Evolutionary conservation across 2,329 filamentous ascomycete genomes (phyloP).

Genomic region (Aotearoamyces nothofagi): DNA sequence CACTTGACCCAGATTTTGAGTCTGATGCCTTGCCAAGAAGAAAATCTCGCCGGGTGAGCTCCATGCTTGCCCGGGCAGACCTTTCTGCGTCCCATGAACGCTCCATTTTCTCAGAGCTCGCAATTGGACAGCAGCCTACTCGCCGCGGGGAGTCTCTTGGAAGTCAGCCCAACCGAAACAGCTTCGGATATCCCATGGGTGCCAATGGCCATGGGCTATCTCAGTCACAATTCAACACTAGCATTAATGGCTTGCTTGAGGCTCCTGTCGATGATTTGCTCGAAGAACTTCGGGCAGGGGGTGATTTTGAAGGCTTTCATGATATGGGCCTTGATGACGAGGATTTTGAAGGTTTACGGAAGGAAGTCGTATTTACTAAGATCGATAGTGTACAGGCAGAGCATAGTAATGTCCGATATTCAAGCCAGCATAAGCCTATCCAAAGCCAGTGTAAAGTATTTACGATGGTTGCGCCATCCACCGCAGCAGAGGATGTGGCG

Average conservation of each 20-base stretch:
- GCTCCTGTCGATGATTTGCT: conserved; percentile 54
- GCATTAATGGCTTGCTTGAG: conserved; percentile 47
- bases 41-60: conserved; percentile 72
- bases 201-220: conserved; percentile 11
- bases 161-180: conserved; percentile 46
- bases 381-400: conserved; percentile 53
- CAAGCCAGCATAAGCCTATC: conserved; percentile 35
- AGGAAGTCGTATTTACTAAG: conserved; percentile 58
- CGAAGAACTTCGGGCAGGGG: conserved; percentile 48
- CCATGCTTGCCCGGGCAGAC: conserved; percentile 74
- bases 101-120: conserved; percentile 61
- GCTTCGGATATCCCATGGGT: conserved; percentile 27
- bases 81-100: conserved; percentile 74
- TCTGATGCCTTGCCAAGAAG: conserved; percentile 35
- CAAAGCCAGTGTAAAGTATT: conserved; percentile 46
- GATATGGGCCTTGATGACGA: conserved; percentile 60
- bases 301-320: conserved; percentile 51
- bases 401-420: conserved; percentile 44
- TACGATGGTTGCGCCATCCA: conserved; percentile 45
- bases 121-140: conserved; percentile 26
- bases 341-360: conserved; percentile 54
- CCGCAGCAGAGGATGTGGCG: conserved; percentile 34
- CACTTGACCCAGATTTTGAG: conserved; percentile 54
- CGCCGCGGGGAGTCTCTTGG: conserved; percentile 54
- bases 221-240: conserved; percentile 22